Conservation (phyloP, 306 rosid species). For the Cucurbita argyrosperma region DNA sequence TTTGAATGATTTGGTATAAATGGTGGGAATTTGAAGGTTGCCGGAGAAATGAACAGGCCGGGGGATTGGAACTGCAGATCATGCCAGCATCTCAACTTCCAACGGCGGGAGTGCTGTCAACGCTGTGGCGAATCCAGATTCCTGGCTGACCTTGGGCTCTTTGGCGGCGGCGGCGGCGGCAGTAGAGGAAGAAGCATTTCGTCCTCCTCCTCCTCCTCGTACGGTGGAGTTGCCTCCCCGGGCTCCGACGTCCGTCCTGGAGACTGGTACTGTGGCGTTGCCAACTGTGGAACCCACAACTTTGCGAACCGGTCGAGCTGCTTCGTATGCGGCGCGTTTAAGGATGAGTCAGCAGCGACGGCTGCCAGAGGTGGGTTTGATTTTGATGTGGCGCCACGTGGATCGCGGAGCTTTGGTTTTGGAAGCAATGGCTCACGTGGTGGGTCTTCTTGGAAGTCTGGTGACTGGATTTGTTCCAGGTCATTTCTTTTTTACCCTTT, state of each 20-base stretch:
- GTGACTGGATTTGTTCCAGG: conserved; percentile 97
- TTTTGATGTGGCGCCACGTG: conserved; percentile 21
- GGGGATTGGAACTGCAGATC: conserved; percentile 98
- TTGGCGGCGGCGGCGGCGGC: conserved; percentile 11
- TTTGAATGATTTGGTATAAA: too few relatives aligned
- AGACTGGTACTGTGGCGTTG: conserved; percentile 74
- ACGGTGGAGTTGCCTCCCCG: conserved; percentile 12
- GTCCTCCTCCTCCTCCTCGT: conserved; percentile 25
- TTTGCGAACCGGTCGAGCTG: conserved; percentile 91
- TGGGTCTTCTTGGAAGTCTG: conserved; percentile 79
- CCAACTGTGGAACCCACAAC: conserved; percentile 74
- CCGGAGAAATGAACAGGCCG: conserved; percentile 60
- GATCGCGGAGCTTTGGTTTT: conserved; percentile 11
- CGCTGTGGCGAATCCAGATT: conserved; percentile 69
- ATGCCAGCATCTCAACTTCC: conserved; percentile 91
- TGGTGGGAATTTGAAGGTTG: background rate
- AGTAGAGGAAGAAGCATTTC: conserved; percentile 40
- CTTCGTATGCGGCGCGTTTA: conserved; percentile 89
- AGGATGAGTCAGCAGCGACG: conserved; percentile 21
- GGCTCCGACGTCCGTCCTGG: conserved; percentile 74
- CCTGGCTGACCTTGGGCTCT: conserved; percentile 27
- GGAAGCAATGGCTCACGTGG: conserved; percentile 21
- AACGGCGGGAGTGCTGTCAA: conserved; percentile 93
- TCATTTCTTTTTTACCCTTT: background rate
- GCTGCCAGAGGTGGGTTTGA: background rate